Percentiles rank a stretch among this genome's conserved stretches.
Evolutionary conservation across 139 green algal species (phyloP).

Genomic region (Chlamydomonas schloesseri): DNA sequence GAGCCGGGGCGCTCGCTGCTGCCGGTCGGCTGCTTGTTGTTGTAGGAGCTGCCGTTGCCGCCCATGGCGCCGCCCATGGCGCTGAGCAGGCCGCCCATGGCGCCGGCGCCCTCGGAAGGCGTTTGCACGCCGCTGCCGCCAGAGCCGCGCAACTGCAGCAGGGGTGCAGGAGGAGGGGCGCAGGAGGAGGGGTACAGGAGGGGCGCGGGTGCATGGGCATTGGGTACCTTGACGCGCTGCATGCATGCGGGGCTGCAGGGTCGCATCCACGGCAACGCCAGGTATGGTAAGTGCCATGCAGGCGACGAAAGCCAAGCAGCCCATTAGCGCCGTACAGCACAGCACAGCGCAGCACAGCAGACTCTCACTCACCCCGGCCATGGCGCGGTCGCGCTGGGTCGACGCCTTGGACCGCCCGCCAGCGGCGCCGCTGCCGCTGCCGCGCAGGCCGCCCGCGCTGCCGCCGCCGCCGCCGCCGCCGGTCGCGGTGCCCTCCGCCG

Average conservation of each 20-base stretch:
- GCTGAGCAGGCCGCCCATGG: not conserved
- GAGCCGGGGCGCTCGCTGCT: not conserved
- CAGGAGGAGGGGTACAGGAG: too few relatives aligned
- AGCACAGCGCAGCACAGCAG: too few relatives aligned
- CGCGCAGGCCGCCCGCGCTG: not conserved
- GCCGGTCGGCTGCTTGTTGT: conserved; percentile 1
- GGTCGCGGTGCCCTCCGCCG: conserved; percentile 4
- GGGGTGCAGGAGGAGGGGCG: not conserved
- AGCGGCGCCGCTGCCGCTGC: not conserved
- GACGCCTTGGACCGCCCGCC: conserved; percentile 18
- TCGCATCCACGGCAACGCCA: too few relatives aligned
- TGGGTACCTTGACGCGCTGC: not conserved
- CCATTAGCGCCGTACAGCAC: too few relatives aligned
- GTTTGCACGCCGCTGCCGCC: conserved; percentile 16
- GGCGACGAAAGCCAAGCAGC: too few relatives aligned
- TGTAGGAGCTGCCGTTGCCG: not conserved
- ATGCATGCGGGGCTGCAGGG: too few relatives aligned
- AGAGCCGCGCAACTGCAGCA: conserved; percentile 9
- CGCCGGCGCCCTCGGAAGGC: not conserved
- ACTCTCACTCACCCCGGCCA: not conserved
- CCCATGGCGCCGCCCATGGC: not conserved
- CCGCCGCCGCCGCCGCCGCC: not conserved
- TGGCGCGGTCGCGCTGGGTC: not conserved
- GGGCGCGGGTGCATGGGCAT: not conserved
- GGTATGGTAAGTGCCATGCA: too few relatives aligned